Evolutionary conservation across 2,329 filamentous ascomycete species (phyloP), one percentile per base, ranked within the genome.

Genomic region (Triangularia verruculosa): DNA sequence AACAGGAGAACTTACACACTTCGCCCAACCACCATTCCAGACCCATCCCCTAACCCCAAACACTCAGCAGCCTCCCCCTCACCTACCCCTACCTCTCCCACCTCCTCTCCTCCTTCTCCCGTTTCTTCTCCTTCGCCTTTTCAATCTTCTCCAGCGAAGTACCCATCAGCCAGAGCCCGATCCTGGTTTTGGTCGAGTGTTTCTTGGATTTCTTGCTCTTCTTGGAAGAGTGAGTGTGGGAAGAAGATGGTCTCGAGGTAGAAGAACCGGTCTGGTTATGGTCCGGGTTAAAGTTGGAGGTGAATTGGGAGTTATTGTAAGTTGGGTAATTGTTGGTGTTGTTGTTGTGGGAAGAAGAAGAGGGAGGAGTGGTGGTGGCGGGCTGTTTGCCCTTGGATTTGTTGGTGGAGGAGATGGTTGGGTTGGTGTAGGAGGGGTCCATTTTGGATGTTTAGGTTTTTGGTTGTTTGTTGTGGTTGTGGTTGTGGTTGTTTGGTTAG

Each of bases 161-260:
- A 1, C 65, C 61, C 65, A 64, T 63, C 30, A 67, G 8, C 32
- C 34, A 67, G 15, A 67, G 3, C 5, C 62, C 65, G 1, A 64
- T 32, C 15, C 53, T 60, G 1, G 59, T 39, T 7, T 12, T 12
- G 3, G 47, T 34, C 0, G 62, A 62, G 13, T 64, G 22, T 4
- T 22, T 51, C 28, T 11, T 52, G n/a, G n/a, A n/a, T 32, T 59
- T 56, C 20, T 57, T 62, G 15, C 59, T 39, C 39, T 54, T 54
- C 9, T 54, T 54, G 47, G 47, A 25, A 20, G 47, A 25, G 4
- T n/a, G 15, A 20, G 22, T 22, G 8, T 12, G n/a, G 4, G 32
- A 47, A 15, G 32, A 1, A 17, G 30, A 6, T 4, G 27, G 17
- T n/a, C 6, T n/a, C 7, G 12, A 8, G 20, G 32, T 34, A 24